phyloP scores from a whole-genome alignment of 306 rosid species.

The Acacia acuminata region DNA sequence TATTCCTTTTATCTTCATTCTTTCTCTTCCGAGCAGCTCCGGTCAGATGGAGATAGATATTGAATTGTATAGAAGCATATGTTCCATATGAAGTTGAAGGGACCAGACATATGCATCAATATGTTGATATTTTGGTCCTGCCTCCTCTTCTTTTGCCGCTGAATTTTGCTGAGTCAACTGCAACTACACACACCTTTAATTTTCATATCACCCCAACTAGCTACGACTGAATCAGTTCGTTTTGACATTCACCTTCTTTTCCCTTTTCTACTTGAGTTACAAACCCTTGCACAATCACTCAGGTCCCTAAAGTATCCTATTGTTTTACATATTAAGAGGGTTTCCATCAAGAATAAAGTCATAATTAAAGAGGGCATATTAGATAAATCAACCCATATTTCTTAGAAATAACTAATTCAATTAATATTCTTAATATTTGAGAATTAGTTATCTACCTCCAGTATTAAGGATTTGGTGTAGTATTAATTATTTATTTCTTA shows the following conservation, averaged over 20 bases:
- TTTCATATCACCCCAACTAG: slow-evolving; percentile 39
- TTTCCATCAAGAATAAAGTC: no score
- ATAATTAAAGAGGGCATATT: no score
- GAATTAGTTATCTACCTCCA: no score
- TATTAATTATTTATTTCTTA: no score
- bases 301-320: no score
- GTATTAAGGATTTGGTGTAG: no score
- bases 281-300: no score
- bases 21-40: neutral
- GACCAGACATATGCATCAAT: slow-evolving; percentile 32
- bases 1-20: neutral
- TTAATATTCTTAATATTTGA: no score
- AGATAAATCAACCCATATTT: no score
- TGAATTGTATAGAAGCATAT: slow-evolving; percentile 36
- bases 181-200: neutral
- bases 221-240: slow-evolving; percentile 38
- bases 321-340: no score
- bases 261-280: neutral
- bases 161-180: slow-evolving; percentile 37
- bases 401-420: no score
- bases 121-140: slow-evolving; percentile 12
- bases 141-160: slow-evolving; percentile 10
- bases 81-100: slow-evolving; percentile 35
- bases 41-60: neutral
- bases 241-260: slow-evolving; percentile 26